These are phyloP conservation scores for Phytopythium chamaehyphon DNA, from an alignment of 352 stramenopile species.

Conservation along the genomic window DNA sequence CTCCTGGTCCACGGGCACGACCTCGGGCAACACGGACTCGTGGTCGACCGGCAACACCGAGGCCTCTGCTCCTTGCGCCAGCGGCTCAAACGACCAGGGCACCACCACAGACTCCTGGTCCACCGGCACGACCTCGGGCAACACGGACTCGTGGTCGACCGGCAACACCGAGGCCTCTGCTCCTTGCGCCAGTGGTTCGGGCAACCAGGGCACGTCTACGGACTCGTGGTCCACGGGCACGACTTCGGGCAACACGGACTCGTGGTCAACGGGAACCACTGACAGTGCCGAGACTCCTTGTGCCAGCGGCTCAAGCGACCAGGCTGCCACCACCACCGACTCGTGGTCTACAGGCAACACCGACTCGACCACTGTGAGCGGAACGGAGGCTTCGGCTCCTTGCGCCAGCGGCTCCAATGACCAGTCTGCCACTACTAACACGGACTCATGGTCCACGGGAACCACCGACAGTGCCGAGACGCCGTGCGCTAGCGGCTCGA, in stretches of 20 bases:
- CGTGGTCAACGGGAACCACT: neutral
- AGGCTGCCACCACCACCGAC: constrained; percentile 3
- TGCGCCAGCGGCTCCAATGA: constrained; percentile 8
- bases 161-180: constrained; percentile 10
- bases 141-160: constrained; percentile 13
- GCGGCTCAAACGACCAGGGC: neutral
- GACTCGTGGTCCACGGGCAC: constrained; percentile 13
- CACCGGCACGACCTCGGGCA: constrained; percentile 4
- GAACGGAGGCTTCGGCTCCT: neutral
- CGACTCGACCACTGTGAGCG: neutral
- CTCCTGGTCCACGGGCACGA: neutral
- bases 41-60: constrained; percentile 1
- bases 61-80: neutral
- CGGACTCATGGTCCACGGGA: constrained; percentile 1
- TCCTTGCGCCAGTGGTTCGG: neutral
- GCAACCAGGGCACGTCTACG: neutral
- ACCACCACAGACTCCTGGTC: neutral
- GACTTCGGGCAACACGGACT: constrained; percentile 3
- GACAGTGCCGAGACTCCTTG: neutral
- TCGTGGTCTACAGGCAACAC: constrained; percentile 3
- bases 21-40: constrained; percentile 2
- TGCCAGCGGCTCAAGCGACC: neutral
- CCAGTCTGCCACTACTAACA: neutral
- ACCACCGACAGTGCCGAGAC: no score
- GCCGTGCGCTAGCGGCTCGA: neutral